Evolutionary conservation across 2,329 filamentous ascomycete species (phyloP), one percentile per base, ranked within the genome.

Genomic region (Sporothrix pseudoabietina): DNA sequence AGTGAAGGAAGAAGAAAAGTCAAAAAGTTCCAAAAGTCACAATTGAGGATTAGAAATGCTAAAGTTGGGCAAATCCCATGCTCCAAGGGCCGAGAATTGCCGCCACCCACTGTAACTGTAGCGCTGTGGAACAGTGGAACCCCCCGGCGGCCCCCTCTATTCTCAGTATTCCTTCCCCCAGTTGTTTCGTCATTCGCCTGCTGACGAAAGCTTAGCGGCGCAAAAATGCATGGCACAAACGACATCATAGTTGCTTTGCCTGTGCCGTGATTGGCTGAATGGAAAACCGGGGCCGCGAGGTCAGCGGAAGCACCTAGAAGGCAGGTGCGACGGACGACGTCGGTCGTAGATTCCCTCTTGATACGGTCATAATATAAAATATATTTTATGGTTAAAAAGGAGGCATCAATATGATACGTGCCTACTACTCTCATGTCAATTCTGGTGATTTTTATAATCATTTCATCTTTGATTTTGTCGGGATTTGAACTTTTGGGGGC

Each of bases 41-140:
- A 16, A 47, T 44, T 6, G 39, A 47, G 68, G 30, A 74, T 71
- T 73, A 71, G 68, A 73, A 73, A 73, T 73, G 49, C 66, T 8
- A 49, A 71, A 52, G 30, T 41, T 69, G 66, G 72, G 71, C 35
- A 72, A 71, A 39, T 26, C 44, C 65, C 55, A 55, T 68, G 26
- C n/a, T 63, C 22, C 65, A 44, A 71, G 41, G 73, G 65, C 74
- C 74, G 72, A 75, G 72, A 57, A 73, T 55, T 71, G 54, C 74
- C 72, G 69, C 57, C 69, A 61, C 69, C 54, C 41, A 57, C 39
- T 49, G 63, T 32, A n/a, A 52, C 59, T 57, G 32, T 61, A 63
- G 44, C 59, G 57, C 19, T 47, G 44, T 52, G 54, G 55, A 41
- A 35, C 35, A 35, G 35, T 35, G 35, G 35, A 35, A 35, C 35